Conservation (phyloP, 345 rosid genomes). For the Hibiscus tridactylites region DNA sequence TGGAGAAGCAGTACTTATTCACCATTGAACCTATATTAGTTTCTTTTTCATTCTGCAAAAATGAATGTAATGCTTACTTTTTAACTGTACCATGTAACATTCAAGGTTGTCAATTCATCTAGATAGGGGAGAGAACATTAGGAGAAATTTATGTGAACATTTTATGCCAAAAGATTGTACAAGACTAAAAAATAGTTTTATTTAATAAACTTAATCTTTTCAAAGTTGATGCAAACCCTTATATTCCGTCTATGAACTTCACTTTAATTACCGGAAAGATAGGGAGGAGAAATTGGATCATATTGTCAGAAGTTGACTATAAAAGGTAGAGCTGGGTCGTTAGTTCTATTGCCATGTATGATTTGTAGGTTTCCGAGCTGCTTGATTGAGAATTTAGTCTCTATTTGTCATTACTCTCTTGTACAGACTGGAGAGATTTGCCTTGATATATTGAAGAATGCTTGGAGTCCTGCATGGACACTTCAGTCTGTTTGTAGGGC, state of each 20-base stretch:
- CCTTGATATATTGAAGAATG: constrained; percentile 95
- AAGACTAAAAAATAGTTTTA: not conserved
- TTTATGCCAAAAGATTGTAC: not conserved
- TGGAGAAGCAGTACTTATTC: not conserved
- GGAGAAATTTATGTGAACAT: not conserved
- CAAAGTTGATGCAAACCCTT: not conserved
- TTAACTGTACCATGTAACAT: not conserved
- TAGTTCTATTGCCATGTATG: not conserved
- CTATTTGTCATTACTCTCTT: constrained; percentile 3
- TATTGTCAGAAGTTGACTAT: not conserved
- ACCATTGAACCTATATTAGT: not conserved
- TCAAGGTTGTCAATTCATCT: constrained; percentile 3
- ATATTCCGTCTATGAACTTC: not conserved
- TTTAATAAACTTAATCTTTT: not conserved
- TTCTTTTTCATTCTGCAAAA: not conserved
- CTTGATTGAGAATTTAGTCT: not conserved
- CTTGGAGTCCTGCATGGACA: constrained; percentile 99
- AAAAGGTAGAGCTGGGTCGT: not conserved
- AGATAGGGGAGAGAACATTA: not conserved
- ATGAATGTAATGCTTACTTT: not conserved
- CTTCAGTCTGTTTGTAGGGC: constrained; percentile 98
- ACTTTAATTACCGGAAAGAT: not conserved
- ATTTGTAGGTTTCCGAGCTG: not conserved
- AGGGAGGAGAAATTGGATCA: not conserved
- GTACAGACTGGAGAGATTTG: constrained; percentile 91